Base-by-base conservation (phyloP, 148 eudicot species). In the Rheum nobile region DNA sequence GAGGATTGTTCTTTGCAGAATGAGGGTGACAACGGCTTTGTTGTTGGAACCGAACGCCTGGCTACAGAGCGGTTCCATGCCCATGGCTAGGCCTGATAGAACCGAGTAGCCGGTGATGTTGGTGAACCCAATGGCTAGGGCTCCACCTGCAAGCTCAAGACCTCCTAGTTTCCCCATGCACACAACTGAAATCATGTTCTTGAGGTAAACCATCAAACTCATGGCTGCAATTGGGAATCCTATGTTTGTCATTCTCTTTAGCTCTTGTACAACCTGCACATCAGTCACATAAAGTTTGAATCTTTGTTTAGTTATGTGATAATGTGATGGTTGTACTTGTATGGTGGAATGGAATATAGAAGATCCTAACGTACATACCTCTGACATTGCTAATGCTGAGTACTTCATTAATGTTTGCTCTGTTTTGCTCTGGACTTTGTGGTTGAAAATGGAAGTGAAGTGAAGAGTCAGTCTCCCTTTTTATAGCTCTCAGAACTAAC, bases 11-110 rank as follows among this genome's bases (percentile, higher is more conserved):
- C 89, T 83, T 67, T 76, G 86, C 46, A 92, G 74, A 9, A 86
- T 84, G 37, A 81, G 79, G 57, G 81, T 78, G 34, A 80, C 80
- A 76, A 89, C 75, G 14, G 84, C 50, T 37, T 79, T 77, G 78
- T 92, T 92, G 67, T 78, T 78, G 34, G 95, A 89, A 47, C 97
- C 97, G 75, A 83, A 86, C 47, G 88, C 96, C 75, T 92, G 97
- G 91, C 95, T 92, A 75, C 95, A 92, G 24, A 92, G 80, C 44
- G 97, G 97, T 73, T 92, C 97, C 95, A 92, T 88, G 35, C 97
- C 97, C 88, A 82, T 83, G 76, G 97, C 90, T 69, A 92, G 85
- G 46, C 97, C 97, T 28, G 86, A 89, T 35, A 92, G 79, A 72
- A 92, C 87, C 13, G 97, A 92, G 85, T 92, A 89, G 71, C 95